phyloP scores from a whole-genome alignment of 1,284 basidiomycete species.

The Meripilus lineatus region DNA sequence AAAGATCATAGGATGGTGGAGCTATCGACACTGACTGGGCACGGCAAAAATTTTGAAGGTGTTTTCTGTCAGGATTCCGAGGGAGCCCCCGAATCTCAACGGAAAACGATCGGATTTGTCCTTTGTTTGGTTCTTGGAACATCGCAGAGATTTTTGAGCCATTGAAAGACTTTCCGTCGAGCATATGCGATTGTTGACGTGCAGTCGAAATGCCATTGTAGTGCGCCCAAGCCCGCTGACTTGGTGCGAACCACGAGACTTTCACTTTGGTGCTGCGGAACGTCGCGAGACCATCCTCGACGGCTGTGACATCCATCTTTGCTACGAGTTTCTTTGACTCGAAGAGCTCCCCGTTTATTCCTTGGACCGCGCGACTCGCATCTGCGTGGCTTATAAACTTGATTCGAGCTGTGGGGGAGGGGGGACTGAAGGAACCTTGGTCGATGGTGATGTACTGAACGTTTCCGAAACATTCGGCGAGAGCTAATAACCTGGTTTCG shows the following conservation, averaged over 20 bases:
- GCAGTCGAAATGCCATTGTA: slow-evolving; percentile 18
- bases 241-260: slow-evolving; percentile 24
- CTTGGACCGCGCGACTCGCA: slow-evolving; percentile 13
- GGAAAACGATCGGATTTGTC: slow-evolving; percentile 20
- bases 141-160: slow-evolving; percentile 13
- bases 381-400: slow-evolving; percentile 13
- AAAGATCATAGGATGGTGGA: no score
- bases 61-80: slow-evolving; percentile 4
- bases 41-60: no score
- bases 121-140: slow-evolving; percentile 18
- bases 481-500: slow-evolving; percentile 8
- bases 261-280: slow-evolving; percentile 25
- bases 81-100: slow-evolving; percentile 25
- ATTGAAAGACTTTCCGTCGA: slow-evolving; percentile 18
- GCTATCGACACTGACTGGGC: no score
- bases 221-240: slow-evolving; percentile 22
- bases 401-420: slow-evolving; percentile 13
- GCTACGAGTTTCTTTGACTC: slow-evolving; percentile 7
- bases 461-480: slow-evolving; percentile 14
- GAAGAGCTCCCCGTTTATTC: slow-evolving; percentile 9
- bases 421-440: background rate
- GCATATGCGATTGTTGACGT: slow-evolving; percentile 12
- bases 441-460: slow-evolving; percentile 11
- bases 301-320: slow-evolving; percentile 17
- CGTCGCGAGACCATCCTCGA: slow-evolving; percentile 18